Percentiles rank a stretch among this genome's conserved stretches.
Evolutionary conservation across 1,139 yeast genomes (phyloP).

Genomic region (Casaregolazyma lundiana): DNA sequence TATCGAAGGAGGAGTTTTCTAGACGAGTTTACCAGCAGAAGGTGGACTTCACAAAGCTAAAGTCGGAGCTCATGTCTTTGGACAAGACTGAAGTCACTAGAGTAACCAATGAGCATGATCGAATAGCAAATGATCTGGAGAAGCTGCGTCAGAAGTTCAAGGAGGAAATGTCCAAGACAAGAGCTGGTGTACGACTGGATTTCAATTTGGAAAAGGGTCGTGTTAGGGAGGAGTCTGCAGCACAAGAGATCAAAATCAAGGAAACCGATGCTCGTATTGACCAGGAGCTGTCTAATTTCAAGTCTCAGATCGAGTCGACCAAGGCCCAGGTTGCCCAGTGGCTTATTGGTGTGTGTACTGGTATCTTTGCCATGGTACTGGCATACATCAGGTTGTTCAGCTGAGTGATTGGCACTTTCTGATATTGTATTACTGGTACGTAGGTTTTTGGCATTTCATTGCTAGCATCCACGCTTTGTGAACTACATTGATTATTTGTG

Average conservation of each 20-base stretch:
- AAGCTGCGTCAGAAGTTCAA: constrained; percentile 77
- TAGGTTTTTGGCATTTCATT: no score
- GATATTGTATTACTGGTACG: background rate
- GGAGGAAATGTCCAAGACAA: constrained; percentile 87
- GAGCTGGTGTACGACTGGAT: constrained; percentile 87
- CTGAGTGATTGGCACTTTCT: constrained; percentile 26
- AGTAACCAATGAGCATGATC: constrained; percentile 82
- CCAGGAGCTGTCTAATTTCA: constrained; percentile 91
- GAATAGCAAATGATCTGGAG: constrained; percentile 78
- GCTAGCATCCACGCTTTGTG: no score
- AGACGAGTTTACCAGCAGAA: constrained; percentile 91
- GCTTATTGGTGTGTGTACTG: constrained; percentile 97
- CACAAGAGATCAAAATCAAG: constrained; percentile 87
- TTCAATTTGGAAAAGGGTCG: constrained; percentile 91
- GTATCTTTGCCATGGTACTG: constrained; percentile 88
- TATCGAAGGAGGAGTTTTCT: constrained; percentile 73
- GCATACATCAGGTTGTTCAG: constrained; percentile 86
- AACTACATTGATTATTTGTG: no score
- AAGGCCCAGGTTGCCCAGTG: constrained; percentile 97
- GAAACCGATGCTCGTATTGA: constrained; percentile 94
- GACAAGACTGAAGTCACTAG: constrained; percentile 83
- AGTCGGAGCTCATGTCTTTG: constrained; percentile 83
- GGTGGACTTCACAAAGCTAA: constrained; percentile 90
- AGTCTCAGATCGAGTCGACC: constrained; percentile 88
- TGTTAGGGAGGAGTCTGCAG: constrained; percentile 87